phyloP scores from a whole-genome alignment of 2,329 filamentous ascomycete genomes.

The Aspergillus thermomutatus region DNA sequence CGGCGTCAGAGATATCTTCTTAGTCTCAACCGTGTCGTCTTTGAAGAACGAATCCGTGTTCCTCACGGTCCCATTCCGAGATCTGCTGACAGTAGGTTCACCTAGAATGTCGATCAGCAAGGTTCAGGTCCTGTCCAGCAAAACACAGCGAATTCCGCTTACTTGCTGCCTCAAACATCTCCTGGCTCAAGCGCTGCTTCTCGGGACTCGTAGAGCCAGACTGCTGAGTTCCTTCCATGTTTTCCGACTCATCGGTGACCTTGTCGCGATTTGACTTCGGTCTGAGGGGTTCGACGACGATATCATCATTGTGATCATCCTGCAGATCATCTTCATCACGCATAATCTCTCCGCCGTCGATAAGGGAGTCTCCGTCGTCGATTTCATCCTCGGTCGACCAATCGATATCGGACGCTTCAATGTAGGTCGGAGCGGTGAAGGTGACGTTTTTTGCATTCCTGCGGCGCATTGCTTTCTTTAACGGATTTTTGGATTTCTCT shows the following conservation, averaged over 20 bases:
- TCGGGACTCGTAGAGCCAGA: conserved; percentile 34
- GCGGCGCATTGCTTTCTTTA: conserved; percentile 79
- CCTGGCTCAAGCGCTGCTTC: conserved; percentile 58
- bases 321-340: conserved; percentile 32
- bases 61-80: conserved; percentile 79
- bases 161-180: conserved; percentile 55
- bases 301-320: conserved; percentile 34
- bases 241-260: conserved; percentile 23
- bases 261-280: conserved; percentile 40
- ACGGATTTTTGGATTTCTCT: conserved; percentile 76
- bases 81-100: conserved; percentile 47
- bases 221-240: conserved; percentile 21
- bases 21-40: conserved; percentile 89
- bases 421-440: conserved; percentile 80
- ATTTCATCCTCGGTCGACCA: conserved; percentile 78
- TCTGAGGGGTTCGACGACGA: conserved; percentile 45
- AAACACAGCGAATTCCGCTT: conserved; percentile 8
- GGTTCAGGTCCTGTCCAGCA: background rate
- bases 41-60: conserved; percentile 98
- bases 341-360: conserved; percentile 46
- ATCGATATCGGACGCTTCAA: conserved; percentile 82
- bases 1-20: conserved; percentile 95
- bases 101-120: conserved; percentile 20
- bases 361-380: conserved; percentile 45
- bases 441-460: conserved; percentile 82